Evolutionary conservation across 805 yeast genomes (phyloP), one percentile per base, ranked within the genome.

Genomic region (Vanderwaltozyma verrucispora): DNA sequence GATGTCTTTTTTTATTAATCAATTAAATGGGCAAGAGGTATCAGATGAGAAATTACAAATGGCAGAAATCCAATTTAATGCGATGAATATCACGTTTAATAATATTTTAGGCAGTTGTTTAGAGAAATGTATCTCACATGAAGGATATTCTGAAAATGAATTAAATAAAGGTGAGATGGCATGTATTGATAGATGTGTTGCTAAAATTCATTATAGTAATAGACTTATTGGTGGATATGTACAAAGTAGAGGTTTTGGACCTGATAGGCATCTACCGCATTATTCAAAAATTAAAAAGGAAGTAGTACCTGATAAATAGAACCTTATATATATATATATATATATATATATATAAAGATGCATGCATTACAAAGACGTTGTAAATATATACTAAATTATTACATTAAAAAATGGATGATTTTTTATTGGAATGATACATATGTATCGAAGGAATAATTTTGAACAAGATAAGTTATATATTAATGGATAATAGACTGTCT

Each of bases 151-250:
- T 13, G 97, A 89, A 50, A 69, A 74, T 9, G 96, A 89, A 19
- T 64, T 88, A 38, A 77, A 75, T 45, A 86, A 87, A 51, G 96
- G 95, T 27, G 96, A 88, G 55, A 61, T 68, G 41, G 70, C 74
- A 29, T 88, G 97, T 57, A 63, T 84, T 11, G 95, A 87, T 57
- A 66, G 96, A 42, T 88, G 97, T 63, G 89, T 83, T 32, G 62
- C 76, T 45, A 88, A 88, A 59, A 87, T 79, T 59, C 31, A 86
- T 65, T 70, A 70, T 49, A 79, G 87, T 33, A 86, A 80, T 55
- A 59, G 72, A 31, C 53, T 70, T 37, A 64, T 84, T 23, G 92
- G 89, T 1, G 69, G 65, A 13, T 53, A 61, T 58, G 64, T 69
- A 45, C 67, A 68, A 43, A 40, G 51, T 50, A 64, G 58, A 45